Evolutionary conservation across 805 yeast species (phyloP).

Genomic region (Millerozyma miso): DNA sequence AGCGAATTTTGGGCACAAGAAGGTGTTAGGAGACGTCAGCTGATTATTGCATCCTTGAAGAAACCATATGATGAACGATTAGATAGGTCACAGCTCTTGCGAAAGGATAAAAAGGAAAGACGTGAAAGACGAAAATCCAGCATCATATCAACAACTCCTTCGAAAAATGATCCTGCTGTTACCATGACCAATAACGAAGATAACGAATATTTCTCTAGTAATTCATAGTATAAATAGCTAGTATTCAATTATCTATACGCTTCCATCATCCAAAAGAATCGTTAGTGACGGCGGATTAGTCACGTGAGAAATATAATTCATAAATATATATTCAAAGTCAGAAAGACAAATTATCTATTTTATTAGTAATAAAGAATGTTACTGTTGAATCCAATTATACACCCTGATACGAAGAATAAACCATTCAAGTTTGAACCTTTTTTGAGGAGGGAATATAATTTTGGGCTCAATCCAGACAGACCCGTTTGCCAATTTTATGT

Average conservation of each 20-base stretch:
- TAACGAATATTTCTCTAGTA: background rate
- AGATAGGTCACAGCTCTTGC: slow-evolving; percentile 25
- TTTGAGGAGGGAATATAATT: slow-evolving; percentile 70
- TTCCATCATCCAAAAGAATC: too few relatives aligned
- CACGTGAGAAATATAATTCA: background rate
- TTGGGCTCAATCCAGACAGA: slow-evolving; percentile 83
- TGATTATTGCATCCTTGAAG: slow-evolving; percentile 27
- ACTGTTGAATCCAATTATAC: slow-evolving; percentile 34
- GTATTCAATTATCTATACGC: too few relatives aligned
- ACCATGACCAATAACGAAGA: background rate
- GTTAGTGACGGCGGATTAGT: too few relatives aligned
- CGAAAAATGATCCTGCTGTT: background rate
- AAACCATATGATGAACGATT: slow-evolving; percentile 9
- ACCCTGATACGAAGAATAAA: slow-evolving; percentile 36
- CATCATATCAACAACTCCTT: slow-evolving; percentile 7
- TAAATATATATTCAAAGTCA: background rate
- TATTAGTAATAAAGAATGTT: slow-evolving; percentile 21
- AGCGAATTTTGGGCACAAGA: slow-evolving; percentile 92
- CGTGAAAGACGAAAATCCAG: slow-evolving; percentile 31
- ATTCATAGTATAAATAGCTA: background rate
- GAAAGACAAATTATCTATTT: background rate
- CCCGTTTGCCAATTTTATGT: slow-evolving; percentile 77
- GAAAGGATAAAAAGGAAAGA: slow-evolving; percentile 37
- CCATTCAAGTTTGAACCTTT: slow-evolving; percentile 74
- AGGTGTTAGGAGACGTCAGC: slow-evolving; percentile 54